These are phyloP conservation scores for Aspergillus incahuasiensis DNA, from an alignment of 495 filamentous ascomycete genomes.

Conservation along the genomic window DNA sequence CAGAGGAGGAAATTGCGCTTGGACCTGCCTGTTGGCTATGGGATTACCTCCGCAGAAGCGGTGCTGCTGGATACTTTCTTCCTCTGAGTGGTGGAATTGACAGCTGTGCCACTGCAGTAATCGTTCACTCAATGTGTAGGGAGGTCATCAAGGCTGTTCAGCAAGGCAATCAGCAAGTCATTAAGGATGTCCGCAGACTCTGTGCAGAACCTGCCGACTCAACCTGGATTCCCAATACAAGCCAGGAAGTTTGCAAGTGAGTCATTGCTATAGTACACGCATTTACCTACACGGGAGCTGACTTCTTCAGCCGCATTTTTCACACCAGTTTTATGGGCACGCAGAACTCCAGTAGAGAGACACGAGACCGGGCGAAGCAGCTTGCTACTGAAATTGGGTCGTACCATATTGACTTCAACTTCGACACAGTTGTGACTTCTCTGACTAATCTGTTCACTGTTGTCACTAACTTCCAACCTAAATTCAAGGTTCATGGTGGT, in stretches of 20 bases:
- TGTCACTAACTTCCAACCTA: conserved; percentile 52
- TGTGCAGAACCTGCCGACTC: conserved; percentile 49
- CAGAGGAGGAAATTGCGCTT: conserved; percentile 74
- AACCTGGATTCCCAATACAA: conserved; percentile 47
- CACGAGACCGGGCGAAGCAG: conserved; percentile 62
- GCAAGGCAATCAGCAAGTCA: conserved; percentile 62
- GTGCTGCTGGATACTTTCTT: conserved; percentile 53
- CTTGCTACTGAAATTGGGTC: conserved; percentile 66
- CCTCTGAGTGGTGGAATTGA: conserved; percentile 72
- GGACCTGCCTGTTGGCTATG: conserved; percentile 73
- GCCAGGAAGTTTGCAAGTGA: conserved; percentile 57
- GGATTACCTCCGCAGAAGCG: conserved; percentile 73
- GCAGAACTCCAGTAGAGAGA: conserved; percentile 65
- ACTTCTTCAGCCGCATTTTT: conserved; percentile 48
- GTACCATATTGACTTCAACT: conserved; percentile 72
- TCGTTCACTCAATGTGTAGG: conserved; percentile 76
- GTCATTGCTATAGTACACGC: background rate
- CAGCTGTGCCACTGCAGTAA: conserved; percentile 54
- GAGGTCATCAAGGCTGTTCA: conserved; percentile 63
- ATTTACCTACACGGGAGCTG: conserved; percentile 6
- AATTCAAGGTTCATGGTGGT: conserved; percentile 69
- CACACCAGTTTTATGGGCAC: conserved; percentile 81
- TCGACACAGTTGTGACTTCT: conserved; percentile 60
- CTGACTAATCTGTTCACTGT: conserved; percentile 50
- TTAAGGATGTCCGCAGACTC: conserved; percentile 63